These are phyloP conservation scores for Penicillium hordei DNA, from an alignment of 2,329 filamentous ascomycete genomes.

Conservation along the genomic window DNA sequence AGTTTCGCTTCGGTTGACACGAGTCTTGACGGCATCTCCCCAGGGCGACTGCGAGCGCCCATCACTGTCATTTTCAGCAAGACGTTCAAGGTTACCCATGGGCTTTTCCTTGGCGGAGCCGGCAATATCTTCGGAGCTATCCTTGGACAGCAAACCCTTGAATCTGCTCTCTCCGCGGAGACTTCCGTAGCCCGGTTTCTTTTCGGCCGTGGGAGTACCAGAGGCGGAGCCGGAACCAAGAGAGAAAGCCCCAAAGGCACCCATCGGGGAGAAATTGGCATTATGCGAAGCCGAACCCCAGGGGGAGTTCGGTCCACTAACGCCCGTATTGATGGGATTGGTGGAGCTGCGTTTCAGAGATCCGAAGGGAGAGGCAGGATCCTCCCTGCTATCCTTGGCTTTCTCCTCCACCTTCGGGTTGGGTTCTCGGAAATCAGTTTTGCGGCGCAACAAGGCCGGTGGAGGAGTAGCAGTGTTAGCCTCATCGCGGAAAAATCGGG, in stretches of 20 bases:
- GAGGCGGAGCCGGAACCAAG: slow-evolving; percentile 53
- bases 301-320: slow-evolving; percentile 53
- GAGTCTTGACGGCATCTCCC: slow-evolving; percentile 49
- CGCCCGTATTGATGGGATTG: slow-evolving; percentile 52
- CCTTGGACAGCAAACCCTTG: slow-evolving; percentile 79
- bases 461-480: slow-evolving; percentile 60
- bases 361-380: slow-evolving; percentile 51
- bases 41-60: slow-evolving; percentile 52
- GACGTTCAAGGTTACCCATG: slow-evolving; percentile 53
- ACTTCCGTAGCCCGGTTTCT: slow-evolving; percentile 66
- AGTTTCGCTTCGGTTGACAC: slow-evolving; percentile 50
- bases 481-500: slow-evolving; percentile 51
- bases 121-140: slow-evolving; percentile 65
- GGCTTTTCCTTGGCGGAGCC: slow-evolving; percentile 55
- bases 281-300: slow-evolving; percentile 61
- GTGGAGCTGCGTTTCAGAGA: slow-evolving; percentile 58
- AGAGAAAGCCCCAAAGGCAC: slow-evolving; percentile 89
- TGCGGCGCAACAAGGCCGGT: slow-evolving; percentile 59
- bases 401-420: slow-evolving; percentile 50
- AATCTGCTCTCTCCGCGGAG: slow-evolving; percentile 76
- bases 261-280: slow-evolving; percentile 69
- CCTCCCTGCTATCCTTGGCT: slow-evolving; percentile 48
- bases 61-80: slow-evolving; percentile 53
- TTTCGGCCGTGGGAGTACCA: slow-evolving; percentile 62
- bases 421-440: slow-evolving; percentile 61